Conservation (phyloP, 192 early-diverging fungal genomes). For the Backusella liffmaniae region DNA sequence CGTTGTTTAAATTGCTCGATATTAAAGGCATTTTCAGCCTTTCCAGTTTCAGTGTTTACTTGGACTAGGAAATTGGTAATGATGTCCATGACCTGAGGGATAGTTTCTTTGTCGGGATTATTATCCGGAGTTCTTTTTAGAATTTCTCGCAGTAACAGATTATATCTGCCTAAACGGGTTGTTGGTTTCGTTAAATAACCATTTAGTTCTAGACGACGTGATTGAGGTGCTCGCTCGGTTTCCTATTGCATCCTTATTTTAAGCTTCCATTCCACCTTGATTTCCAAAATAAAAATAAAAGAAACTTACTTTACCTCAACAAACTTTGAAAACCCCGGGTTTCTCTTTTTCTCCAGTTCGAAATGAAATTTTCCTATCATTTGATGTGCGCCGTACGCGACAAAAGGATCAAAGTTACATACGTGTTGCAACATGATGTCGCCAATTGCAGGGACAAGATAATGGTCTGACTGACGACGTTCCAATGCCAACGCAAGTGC, state of each 20-base stretch:
- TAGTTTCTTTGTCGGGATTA: constrained; percentile 68
- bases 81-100: constrained; percentile 69
- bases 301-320: constrained; percentile 54
- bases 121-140: constrained; percentile 76
- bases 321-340: constrained; percentile 72
- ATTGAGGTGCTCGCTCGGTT: constrained; percentile 73
- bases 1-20: constrained; percentile 73
- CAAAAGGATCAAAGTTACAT: constrained; percentile 72
- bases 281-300: neutral
- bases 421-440: constrained; percentile 81
- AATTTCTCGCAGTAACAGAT: constrained; percentile 77
- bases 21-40: constrained; percentile 84
- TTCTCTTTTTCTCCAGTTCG: constrained; percentile 75
- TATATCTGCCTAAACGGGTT: constrained; percentile 85
- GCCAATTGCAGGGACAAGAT: constrained; percentile 77
- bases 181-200: constrained; percentile 89
- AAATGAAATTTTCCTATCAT: constrained; percentile 78
- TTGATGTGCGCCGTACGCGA: constrained; percentile 86
- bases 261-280: neutral
- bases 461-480: constrained; percentile 59
- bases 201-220: constrained; percentile 78
- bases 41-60: constrained; percentile 88
- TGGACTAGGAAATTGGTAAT: constrained; percentile 73
- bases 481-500: constrained; percentile 59
- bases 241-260: constrained; percentile 36